Conservation (phyloP, 352 stramenopile species). For the Pythium apleroticum region DNA sequence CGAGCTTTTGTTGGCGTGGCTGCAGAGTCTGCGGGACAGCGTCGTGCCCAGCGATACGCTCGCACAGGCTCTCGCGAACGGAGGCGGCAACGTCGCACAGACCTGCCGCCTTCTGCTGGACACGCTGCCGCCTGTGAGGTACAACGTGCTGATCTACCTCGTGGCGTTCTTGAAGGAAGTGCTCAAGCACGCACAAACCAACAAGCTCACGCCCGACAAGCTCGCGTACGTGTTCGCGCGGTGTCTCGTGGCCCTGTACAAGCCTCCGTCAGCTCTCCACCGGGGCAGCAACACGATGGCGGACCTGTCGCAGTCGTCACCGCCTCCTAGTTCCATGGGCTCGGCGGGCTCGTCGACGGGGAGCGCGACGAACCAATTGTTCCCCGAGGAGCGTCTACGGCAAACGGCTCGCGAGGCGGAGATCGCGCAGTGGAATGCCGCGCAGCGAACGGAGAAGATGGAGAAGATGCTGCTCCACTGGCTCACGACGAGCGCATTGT, state of each 20-base stretch:
- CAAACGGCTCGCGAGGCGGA: constrained; percentile 57
- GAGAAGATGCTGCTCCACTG: constrained; percentile 69
- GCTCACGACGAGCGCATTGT: constrained; percentile 52
- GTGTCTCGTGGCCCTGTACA: constrained; percentile 61
- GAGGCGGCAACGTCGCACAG: constrained; percentile 80
- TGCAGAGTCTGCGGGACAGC: constrained; percentile 88
- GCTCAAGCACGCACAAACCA: constrained; percentile 63
- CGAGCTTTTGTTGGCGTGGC: constrained; percentile 89
- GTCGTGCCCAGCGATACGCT: constrained; percentile 88
- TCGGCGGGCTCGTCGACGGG: constrained; percentile 35
- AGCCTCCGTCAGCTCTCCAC: constrained; percentile 10
- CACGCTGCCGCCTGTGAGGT: constrained; percentile 91
- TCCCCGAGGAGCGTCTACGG: constrained; percentile 62
- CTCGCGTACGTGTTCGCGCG: constrained; percentile 75
- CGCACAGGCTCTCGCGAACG: constrained; percentile 50
- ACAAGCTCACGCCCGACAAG: constrained; percentile 73
- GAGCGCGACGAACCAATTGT: constrained; percentile 40
- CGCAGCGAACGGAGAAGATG: constrained; percentile 67
- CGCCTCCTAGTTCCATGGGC: constrained; percentile 14
- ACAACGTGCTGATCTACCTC: constrained; percentile 98
- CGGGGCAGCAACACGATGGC: constrained; percentile 17
- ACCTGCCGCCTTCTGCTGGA: constrained; percentile 66
- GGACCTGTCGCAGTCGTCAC: constrained; percentile 2
- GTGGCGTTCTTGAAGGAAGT: constrained; percentile 96
- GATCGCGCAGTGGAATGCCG: constrained; percentile 48